Evolutionary conservation across 2,329 filamentous ascomycete species (phyloP), one percentile per base, ranked within the genome.

Genomic region (Neonectria neomacrospora): DNA sequence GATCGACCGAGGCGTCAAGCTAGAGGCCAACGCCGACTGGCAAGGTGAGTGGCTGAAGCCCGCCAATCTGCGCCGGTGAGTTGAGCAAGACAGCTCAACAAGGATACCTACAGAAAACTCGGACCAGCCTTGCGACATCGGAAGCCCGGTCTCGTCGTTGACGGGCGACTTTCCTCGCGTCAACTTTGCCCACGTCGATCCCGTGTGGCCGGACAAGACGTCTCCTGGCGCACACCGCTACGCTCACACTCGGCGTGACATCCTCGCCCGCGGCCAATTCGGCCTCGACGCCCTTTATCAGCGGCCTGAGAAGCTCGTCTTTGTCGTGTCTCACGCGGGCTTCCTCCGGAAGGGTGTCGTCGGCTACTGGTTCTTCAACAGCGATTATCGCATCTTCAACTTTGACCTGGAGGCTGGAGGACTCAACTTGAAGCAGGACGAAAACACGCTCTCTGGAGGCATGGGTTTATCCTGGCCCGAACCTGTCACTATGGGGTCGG

Each of bases 311-410:
- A 86, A 86, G 68, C 80, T 88, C 54, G 82, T 91, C 57, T 81
- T 89, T 10, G 88, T 91, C 0, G 88, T 91, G 4, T 86, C 85
- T 2, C 89, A 91, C 76, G 87, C 88, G 2, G 87, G 84, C 0
- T 91, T 91, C 73, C 69, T 91, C 65, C 79, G 88, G n/a, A 74
- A 80, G 3, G 86, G 82, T 9, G 82, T 91, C 8, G 83, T 81
- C 9, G 84, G 87, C 2, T 80, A 79, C 67, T 85, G 80, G 79
- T 88, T 81, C 70, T 85, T 83, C 73, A 91, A 91, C 65, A 85
- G 85, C 11, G 89, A 91, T 70, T 91, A 88, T 74, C 83, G 89
- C 12, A 78, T 90, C 30, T 91, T 90, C 69, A 82, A 86, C 18
- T 87, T 88, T 67, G 80, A 73, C 11, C 62, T 64, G 9, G 73